phyloP scores from a whole-genome alignment of 1,284 basidiomycete species.

The Fomes fomentarius region DNA sequence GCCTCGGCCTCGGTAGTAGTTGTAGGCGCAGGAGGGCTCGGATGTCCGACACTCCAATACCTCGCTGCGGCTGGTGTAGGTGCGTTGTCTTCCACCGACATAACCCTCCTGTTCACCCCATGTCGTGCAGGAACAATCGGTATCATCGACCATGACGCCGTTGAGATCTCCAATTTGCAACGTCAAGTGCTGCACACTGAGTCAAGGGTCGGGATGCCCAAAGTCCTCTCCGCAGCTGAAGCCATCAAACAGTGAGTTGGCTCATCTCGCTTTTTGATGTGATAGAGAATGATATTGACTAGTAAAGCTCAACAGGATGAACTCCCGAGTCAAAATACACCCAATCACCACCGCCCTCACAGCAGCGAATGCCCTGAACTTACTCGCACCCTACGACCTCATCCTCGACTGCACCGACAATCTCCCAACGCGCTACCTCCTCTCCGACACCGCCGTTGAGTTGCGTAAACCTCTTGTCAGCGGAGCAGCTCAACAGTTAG shows the following conservation, averaged over 20 bases:
- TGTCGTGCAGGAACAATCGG: slow-evolving; percentile 84
- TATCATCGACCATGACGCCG: slow-evolving; percentile 90
- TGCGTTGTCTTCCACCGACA: too few relatives aligned
- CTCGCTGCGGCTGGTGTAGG: slow-evolving; percentile 92
- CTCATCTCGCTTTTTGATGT: too few relatives aligned
- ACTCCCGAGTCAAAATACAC: slow-evolving; percentile 64
- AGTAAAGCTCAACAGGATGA: slow-evolving; percentile 64
- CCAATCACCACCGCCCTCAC: slow-evolving; percentile 57
- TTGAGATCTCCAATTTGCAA: slow-evolving; percentile 93
- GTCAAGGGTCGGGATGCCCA: slow-evolving; percentile 78
- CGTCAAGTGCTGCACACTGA: slow-evolving; percentile 92
- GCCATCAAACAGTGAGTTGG: slow-evolving; percentile 61
- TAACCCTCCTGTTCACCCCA: too few relatives aligned
- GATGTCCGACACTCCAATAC: slow-evolving; percentile 95
- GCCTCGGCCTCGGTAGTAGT: slow-evolving; percentile 80
- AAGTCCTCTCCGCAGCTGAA: slow-evolving; percentile 81
- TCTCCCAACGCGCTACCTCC: slow-evolving; percentile 87
- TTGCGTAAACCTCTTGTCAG: slow-evolving; percentile 84
- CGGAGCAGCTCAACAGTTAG: slow-evolving; percentile 90
- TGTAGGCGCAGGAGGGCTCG: slow-evolving; percentile 94
- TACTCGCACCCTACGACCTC: slow-evolving; percentile 73
- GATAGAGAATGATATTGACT: too few relatives aligned
- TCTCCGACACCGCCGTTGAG: slow-evolving; percentile 88
- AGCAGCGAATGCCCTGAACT: slow-evolving; percentile 59
- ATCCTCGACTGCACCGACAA: slow-evolving; percentile 98